Evolutionary conservation across 768 basidiomycete species (phyloP).

Genomic region (Paxillus rubicundulus): DNA sequence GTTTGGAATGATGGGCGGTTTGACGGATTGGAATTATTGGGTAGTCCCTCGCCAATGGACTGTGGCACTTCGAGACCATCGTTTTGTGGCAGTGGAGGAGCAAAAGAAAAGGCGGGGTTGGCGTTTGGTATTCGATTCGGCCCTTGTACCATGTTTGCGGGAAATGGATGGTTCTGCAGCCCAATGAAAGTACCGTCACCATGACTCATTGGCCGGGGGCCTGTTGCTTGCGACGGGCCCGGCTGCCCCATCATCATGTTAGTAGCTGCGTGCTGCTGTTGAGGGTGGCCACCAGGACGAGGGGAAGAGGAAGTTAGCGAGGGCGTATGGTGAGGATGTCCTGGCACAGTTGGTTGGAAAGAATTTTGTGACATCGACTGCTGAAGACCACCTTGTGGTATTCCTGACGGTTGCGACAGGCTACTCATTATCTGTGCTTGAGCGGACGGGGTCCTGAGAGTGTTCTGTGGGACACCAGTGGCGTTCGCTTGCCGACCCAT

Average conservation of each 20-base stretch:
- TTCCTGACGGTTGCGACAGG: conserved; percentile 34
- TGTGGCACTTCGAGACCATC: conserved; percentile 45
- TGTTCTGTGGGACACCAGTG: conserved; percentile 40
- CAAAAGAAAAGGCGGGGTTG: conserved; percentile 41
- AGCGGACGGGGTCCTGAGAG: conserved; percentile 43
- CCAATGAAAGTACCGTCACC: conserved; percentile 47
- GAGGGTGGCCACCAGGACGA: conserved; percentile 27
- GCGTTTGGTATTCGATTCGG: conserved; percentile 35
- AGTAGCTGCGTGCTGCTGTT: conserved; percentile 23
- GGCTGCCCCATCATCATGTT: conserved; percentile 32
- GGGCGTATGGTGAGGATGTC: conserved; percentile 30
- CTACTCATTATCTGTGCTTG: conserved; percentile 50
- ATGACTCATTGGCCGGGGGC: conserved; percentile 41
- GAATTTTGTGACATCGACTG: conserved; percentile 31
- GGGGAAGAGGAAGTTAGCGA: conserved; percentile 30
- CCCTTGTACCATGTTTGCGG: conserved; percentile 31
- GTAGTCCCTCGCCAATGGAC: conserved; percentile 38
- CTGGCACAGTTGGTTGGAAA: conserved; percentile 24
- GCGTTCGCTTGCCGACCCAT: conserved; percentile 42
- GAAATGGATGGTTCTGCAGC: conserved; percentile 38
- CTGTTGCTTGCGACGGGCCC: conserved; percentile 28
- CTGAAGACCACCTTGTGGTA: conserved; percentile 29
- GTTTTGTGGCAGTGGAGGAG: conserved; percentile 49
- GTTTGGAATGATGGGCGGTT: conserved; percentile 44
- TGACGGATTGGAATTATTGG: conserved; percentile 33